Evolutionary conservation across 106 monocot species (phyloP), one percentile per base, ranked within the genome.

Genomic region (Amphibolis antarctica): DNA sequence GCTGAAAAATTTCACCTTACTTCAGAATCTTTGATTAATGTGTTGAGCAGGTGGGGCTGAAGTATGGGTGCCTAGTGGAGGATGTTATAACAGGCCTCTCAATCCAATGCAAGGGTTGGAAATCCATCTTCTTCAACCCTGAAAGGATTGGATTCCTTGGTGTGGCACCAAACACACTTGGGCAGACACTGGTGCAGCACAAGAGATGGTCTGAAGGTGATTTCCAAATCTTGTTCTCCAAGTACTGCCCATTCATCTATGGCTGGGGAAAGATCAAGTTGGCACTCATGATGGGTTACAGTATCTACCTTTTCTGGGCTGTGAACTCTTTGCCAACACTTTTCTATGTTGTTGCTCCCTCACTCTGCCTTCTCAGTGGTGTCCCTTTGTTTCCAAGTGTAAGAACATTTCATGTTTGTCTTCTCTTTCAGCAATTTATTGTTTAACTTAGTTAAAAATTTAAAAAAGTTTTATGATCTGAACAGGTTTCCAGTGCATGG

Each of bases 31-130:
- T n/a, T n/a, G n/a, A n/a, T n/a, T n/a, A 56, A 56, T 24, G 27
- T 56, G 22, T 57, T 42, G 11, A 49, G 55, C 79, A 88, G 88
- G 51, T 88, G n/a, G 88, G 84, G 12, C 19, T 88, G 46, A 82
- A 78, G 50, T 89, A 85, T 59, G 85, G 85, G 12, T 77, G 72
- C 53, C 75, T 82, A 0, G 85, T 85, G 23, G 89, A 85, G 68
- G 85, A 89, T 74, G 80, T 85, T 13, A 85, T 82, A 19, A 82
- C 82, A 9, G 85, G 89, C 31, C 45, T 89, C 6, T 70, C 73
- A 48, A 85, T 89, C 66, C 82, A 85, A 68, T 89, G 89, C 67
- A 69, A 70, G 27, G 89, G 89, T 0, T 89, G 89, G 85, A 89
- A 76, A 56, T 85, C 85, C 12, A 28, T 70, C 10, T 85, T 70